These are phyloP conservation scores for Neurospora intermedia DNA, from an alignment of 495 filamentous ascomycete genomes.

Conservation along the genomic window DNA sequence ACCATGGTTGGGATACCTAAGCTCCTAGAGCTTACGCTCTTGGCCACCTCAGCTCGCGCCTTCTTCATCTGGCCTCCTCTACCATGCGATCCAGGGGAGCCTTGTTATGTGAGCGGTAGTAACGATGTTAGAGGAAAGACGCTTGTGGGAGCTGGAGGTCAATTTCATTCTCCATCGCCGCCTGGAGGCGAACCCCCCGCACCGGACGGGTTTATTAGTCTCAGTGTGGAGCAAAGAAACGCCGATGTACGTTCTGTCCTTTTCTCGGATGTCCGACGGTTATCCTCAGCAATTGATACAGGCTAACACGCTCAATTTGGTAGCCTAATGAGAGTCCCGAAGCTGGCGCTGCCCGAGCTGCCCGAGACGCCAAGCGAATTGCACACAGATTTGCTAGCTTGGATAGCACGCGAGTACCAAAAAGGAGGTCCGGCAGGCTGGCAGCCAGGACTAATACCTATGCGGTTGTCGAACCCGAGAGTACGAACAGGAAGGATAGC, in stretches of 20 bases:
- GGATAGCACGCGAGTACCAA: not conserved
- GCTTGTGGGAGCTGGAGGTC: constrained; percentile 1
- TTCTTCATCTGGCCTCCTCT: constrained; percentile 23
- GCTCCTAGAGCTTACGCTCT: constrained; percentile 32
- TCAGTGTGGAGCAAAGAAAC: constrained; percentile 8
- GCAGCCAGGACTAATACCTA: constrained; percentile 39
- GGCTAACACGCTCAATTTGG: constrained; percentile 1
- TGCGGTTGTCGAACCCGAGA: constrained; percentile 43
- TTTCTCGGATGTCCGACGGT: not conserved
- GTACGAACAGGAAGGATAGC: constrained; percentile 42
- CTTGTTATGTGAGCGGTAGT: constrained; percentile 5
- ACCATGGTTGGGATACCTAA: constrained; percentile 27
- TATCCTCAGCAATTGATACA: not conserved
- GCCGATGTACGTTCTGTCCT: constrained; percentile 9
- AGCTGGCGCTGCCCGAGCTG: constrained; percentile 5
- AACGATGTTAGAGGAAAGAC: not conserved
- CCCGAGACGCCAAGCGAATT: constrained; percentile 8
- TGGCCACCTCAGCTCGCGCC: constrained; percentile 26
- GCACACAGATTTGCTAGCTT: constrained; percentile 13
- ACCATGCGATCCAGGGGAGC: constrained; percentile 12
- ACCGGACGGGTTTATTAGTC: constrained; percentile 1
- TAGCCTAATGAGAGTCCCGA: constrained; percentile 7
- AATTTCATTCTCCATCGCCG: not conserved
- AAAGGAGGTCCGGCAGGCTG: constrained; percentile 6
- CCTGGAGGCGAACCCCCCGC: not conserved